These are phyloP conservation scores for Solanum megistacrolobum DNA, from an alignment of 257 asterid species.

Conservation along the genomic window DNA sequence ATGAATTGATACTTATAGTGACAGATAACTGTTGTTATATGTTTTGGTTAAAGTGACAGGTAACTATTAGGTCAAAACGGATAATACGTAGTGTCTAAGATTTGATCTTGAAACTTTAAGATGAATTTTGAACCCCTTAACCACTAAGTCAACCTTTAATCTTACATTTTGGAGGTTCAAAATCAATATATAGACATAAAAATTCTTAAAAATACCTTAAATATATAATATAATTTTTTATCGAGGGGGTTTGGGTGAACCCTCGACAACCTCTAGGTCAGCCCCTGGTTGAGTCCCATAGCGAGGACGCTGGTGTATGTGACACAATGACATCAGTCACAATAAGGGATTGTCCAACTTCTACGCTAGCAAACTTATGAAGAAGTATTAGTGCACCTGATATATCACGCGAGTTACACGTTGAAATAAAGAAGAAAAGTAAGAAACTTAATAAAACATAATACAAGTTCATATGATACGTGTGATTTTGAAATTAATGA, in stretches of 20 bases:
- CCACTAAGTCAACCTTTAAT: too few species aligned
- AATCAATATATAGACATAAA: too few species aligned
- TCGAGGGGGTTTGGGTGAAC: accelerated
- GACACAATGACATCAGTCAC: background rate
- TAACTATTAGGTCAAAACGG: background rate
- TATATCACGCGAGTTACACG: background rate
- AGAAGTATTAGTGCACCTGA: background rate
- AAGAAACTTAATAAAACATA: background rate
- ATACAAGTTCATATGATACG: background rate
- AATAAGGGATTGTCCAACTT: background rate
- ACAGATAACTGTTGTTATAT: background rate
- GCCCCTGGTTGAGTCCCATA: background rate
- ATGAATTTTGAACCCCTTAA: too few species aligned
- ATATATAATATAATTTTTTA: too few species aligned
- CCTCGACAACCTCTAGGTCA: too few species aligned
- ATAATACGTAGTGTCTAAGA: too few species aligned
- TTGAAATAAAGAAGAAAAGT: background rate
- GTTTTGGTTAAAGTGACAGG: background rate
- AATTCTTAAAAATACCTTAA: too few species aligned
- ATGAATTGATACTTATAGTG: background rate
- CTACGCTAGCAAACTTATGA: background rate
- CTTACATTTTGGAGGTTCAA: too few species aligned
- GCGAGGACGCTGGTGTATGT: background rate
- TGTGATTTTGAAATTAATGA: background rate
- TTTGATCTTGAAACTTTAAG: too few species aligned